These are phyloP conservation scores for Peronospora destructor DNA, from an alignment of 352 stramenopile genomes.

Conservation along the genomic window DNA sequence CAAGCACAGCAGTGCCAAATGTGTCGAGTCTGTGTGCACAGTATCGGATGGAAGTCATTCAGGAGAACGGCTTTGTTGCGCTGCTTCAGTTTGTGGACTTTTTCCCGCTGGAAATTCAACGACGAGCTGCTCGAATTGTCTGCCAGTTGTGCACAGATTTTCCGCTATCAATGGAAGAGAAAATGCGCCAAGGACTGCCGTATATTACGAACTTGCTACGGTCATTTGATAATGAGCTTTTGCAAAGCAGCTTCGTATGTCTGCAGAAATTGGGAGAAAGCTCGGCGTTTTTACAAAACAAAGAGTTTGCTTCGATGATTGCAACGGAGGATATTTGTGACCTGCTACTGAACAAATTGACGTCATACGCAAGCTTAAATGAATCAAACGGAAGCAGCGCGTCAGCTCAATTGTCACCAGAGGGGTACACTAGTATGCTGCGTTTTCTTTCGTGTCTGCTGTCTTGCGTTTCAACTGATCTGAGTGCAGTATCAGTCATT, in stretches of 20 bases:
- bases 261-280: constrained; percentile 48
- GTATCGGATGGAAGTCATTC: constrained; percentile 39
- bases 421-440: constrained; percentile 36
- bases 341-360: constrained; percentile 30
- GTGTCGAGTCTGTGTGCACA: constrained; percentile 20
- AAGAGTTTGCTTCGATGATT: constrained; percentile 33
- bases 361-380: constrained; percentile 21
- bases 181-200: constrained; percentile 36
- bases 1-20: background rate
- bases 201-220: constrained; percentile 42
- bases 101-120: constrained; percentile 70
- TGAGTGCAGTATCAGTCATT: constrained; percentile 7
- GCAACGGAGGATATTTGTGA: constrained; percentile 38
- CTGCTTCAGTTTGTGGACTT: constrained; percentile 79
- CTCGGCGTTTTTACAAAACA: constrained; percentile 28
- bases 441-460: constrained; percentile 39
- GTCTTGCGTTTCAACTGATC: constrained; percentile 21
- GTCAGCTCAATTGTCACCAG: constrained; percentile 18
- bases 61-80: constrained; percentile 58
- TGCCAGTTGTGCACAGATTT: constrained; percentile 47
- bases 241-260: constrained; percentile 43
- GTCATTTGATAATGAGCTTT: constrained; percentile 49
- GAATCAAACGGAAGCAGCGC: background rate
- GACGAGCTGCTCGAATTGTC: constrained; percentile 47
- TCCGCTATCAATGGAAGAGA: constrained; percentile 14